These are phyloP conservation scores for Populus ilicifolia DNA, from an alignment of 345 rosid genomes.

Conservation along the genomic window DNA sequence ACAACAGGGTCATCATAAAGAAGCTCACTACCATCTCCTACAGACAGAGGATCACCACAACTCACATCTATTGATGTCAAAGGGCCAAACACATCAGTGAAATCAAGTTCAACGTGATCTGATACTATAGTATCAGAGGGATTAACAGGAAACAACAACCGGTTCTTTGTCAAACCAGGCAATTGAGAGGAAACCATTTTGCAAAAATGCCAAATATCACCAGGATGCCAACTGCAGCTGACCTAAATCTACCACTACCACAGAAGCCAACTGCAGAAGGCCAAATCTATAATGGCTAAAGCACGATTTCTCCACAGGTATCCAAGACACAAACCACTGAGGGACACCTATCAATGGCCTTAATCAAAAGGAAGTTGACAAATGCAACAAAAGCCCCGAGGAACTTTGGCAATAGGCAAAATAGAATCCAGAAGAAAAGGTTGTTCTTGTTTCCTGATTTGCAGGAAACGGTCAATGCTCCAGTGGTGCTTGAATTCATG, in stretches of 20 bases:
- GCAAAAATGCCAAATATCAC: background rate
- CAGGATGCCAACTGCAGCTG: slow-evolving; percentile 26
- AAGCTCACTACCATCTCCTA: slow-evolving; percentile 34
- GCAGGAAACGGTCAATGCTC: slow-evolving; percentile 84
- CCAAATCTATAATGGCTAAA: slow-evolving; percentile 11
- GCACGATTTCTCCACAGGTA: slow-evolving; percentile 16
- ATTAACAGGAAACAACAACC: slow-evolving; percentile 33
- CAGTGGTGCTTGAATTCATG: slow-evolving; percentile 74
- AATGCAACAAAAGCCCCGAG: slow-evolving; percentile 47
- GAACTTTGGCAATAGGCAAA: slow-evolving; percentile 69
- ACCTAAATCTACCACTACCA: slow-evolving; percentile 1
- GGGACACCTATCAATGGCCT: slow-evolving; percentile 45
- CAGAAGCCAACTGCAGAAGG: slow-evolving; percentile 24
- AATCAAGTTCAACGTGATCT: slow-evolving; percentile 61
- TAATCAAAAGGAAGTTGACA: slow-evolving; percentile 49
- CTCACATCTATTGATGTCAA: slow-evolving; percentile 30
- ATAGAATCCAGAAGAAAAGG: slow-evolving; percentile 72
- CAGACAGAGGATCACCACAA: slow-evolving; percentile 21
- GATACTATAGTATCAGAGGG: slow-evolving; percentile 39
- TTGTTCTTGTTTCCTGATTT: slow-evolving; percentile 78
- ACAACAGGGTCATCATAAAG: slow-evolving; percentile 64
- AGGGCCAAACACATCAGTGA: slow-evolving; percentile 74
- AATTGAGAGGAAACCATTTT: slow-evolving; percentile 60
- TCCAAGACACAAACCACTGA: slow-evolving; percentile 16
- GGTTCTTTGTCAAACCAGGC: slow-evolving; percentile 35